phyloP scores from a whole-genome alignment of 73 alveolate genomes.

The Tetrahymena elliotti region DNA sequence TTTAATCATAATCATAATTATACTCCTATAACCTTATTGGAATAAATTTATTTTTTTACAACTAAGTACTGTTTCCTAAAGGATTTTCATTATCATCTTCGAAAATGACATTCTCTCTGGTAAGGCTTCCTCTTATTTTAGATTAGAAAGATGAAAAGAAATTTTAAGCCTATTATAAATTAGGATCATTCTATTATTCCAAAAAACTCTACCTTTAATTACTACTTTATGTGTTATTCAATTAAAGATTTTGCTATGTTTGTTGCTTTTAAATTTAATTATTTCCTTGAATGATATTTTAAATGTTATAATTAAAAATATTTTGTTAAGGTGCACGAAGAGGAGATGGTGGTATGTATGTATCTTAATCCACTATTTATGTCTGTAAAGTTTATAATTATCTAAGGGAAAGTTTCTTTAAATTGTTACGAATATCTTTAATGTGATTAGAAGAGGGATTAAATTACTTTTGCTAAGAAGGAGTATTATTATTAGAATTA shows the following conservation, averaged over 20 bases:
- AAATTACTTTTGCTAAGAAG: neutral
- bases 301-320: neutral
- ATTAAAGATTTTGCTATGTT: neutral
- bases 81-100: neutral
- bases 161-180: neutral
- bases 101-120: neutral
- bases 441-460: neutral
- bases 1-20: neutral
- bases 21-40: neutral
- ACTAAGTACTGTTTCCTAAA: neutral
- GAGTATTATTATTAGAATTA: neutral
- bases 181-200: neutral
- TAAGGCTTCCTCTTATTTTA: neutral
- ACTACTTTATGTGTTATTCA: neutral
- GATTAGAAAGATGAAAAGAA: neutral
- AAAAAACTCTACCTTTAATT: neutral
- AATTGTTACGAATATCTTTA: neutral
- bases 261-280: neutral
- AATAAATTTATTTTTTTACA: neutral
- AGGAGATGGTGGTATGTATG: neutral
- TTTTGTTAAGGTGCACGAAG: neutral
- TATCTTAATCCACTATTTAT: neutral
- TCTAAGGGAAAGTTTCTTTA: neutral
- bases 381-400: neutral
- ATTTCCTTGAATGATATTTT: neutral